Conservation (phyloP, 192 early-diverging fungal genomes). For the Bifiguratus adelaidae region DNA sequence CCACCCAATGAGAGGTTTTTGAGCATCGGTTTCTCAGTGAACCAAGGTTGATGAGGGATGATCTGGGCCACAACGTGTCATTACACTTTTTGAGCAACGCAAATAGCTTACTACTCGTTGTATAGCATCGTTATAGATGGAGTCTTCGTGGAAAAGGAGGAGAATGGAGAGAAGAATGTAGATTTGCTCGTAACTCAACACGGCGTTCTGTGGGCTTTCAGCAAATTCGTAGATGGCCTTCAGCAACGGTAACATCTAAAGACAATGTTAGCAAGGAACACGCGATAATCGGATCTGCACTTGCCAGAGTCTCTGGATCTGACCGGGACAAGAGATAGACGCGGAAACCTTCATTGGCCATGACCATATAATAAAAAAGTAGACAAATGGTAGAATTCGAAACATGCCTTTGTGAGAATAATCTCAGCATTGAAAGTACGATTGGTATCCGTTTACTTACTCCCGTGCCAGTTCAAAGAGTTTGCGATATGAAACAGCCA, state of each 20-base stretch:
- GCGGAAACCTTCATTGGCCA: conserved; percentile 56
- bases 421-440: not conserved
- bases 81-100: not conserved
- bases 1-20: conserved; percentile 59
- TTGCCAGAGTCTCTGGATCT: conserved; percentile 68
- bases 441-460: not conserved
- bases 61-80: conserved; percentile 19
- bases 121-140: conserved; percentile 58
- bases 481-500: conserved; percentile 5
- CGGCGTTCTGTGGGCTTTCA: conserved; percentile 42
- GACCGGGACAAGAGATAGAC: conserved; percentile 63
- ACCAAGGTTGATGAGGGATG: conserved; percentile 53
- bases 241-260: conserved; percentile 48
- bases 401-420: not conserved
- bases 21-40: conserved; percentile 50
- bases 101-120: conserved; percentile 52
- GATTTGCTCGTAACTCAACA: conserved; percentile 50
- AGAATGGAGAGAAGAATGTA: conserved; percentile 61
- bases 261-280: not conserved
- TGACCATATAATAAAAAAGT: conserved; percentile 51
- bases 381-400: conserved; percentile 22
- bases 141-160: conserved; percentile 58
- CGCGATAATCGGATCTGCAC: not conserved
- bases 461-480: conserved; percentile 12
- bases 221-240: conserved; percentile 54